Base-by-base conservation (phyloP, 306 rosid species). In the Senna tora region DNA sequence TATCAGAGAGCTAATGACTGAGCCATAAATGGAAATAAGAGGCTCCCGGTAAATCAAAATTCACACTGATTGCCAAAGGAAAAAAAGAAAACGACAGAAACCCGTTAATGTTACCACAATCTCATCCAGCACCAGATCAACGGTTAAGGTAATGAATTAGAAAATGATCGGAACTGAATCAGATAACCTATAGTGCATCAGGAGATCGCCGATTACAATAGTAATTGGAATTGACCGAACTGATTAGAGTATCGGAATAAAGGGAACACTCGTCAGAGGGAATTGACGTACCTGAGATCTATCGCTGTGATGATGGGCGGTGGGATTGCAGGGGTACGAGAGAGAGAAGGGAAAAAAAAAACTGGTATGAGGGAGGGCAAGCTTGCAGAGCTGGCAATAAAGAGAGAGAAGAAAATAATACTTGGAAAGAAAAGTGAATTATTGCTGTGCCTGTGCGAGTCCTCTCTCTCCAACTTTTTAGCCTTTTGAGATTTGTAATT, bases 321-420 rank as follows among this genome's bases (percentile, higher is more conserved):
- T 41, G 42, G 38, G 36, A 38, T 76, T 59, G 65, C 50, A 56
- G 52, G 67, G 54, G 9, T 1, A n/a, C 13, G 33, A 42, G 60
- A 50, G 60, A 50, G 71, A 76, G 80, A 83, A 11, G 42, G 25
- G 13, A 7, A 73, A 80, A 58, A 74, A 63, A 74, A 67, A 73
- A 75, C 36, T 81, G 85, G 80, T 72, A 77, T 62, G 78, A 85
- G 80, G 82, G 81, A 82, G 86, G 87, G 86, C 89, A 83, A 87
- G 75, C 72, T 65, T 22, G 85, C 65, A 80, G 86, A 85, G 96
- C 96, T 95, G 96, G 99, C 96, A 95, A 85, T 76, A 83, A 79
- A 84, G 86, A 78, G 81, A 82, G 83, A 82, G 43, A 17, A 46
- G 75, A 78, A 62, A 78, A 77, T 56, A 78, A 77, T 56, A 84